Percentiles rank a stretch among this genome's conserved stretches.
Conservation (phyloP, 495 filamentous ascomycete genomes). For the Penicillium arizonense region DNA sequence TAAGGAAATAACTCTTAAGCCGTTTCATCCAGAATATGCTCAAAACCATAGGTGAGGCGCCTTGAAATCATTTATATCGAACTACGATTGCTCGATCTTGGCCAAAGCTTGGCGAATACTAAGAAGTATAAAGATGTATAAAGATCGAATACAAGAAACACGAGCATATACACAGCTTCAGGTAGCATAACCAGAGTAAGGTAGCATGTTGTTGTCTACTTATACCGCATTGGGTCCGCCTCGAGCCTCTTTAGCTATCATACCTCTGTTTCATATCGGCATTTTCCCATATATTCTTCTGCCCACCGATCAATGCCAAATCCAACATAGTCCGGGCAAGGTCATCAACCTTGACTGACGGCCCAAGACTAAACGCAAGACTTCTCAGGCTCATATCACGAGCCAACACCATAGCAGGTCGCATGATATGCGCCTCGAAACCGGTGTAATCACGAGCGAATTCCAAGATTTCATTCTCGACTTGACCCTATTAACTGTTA, state of each 20-base stretch:
- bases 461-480: conserved; percentile 36
- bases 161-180: too few relatives aligned
- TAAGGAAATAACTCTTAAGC: too few relatives aligned
- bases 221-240: too few relatives aligned
- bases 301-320: conserved; percentile 31
- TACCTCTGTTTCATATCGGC: conserved; percentile 4
- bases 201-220: too few relatives aligned
- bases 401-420: conserved; percentile 27
- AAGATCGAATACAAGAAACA: too few relatives aligned
- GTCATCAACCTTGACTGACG: conserved; percentile 30
- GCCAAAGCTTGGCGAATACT: too few relatives aligned
- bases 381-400: conserved; percentile 18
- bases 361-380: conserved; percentile 21
- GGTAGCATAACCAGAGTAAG: too few relatives aligned
- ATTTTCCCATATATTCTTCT: conserved; percentile 31
- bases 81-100: too few relatives aligned
- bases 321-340: conserved; percentile 41
- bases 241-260: background rate
- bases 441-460: conserved; percentile 27
- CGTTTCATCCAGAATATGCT: too few relatives aligned
- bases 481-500: conserved; percentile 30
- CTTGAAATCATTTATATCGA: too few relatives aligned
- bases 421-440: conserved; percentile 36
- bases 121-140: too few relatives aligned
- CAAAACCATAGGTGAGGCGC: too few relatives aligned